phyloP scores from a whole-genome alignment of 2,329 filamentous ascomycete genomes.

The Diaporthe sp. region DNA sequence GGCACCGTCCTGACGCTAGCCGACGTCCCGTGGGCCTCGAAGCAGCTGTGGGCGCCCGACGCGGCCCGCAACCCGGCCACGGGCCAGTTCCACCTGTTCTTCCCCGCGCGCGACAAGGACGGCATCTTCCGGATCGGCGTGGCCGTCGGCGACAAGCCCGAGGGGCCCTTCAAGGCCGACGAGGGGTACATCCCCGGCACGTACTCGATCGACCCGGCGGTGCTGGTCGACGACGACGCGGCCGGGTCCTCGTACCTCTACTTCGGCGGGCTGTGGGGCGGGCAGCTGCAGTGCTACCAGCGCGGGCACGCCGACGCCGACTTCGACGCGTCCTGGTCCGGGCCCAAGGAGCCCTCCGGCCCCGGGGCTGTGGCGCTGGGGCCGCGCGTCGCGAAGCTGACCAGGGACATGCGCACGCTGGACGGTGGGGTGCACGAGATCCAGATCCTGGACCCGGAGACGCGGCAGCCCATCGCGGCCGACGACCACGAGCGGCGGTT shows the following conservation, averaged over 20 bases:
- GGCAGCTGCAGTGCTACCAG: slow-evolving; percentile 83
- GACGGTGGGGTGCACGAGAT: slow-evolving; percentile 69
- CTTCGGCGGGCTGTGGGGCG: slow-evolving; percentile 86
- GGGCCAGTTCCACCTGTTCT: slow-evolving; percentile 81
- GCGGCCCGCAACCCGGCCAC: slow-evolving; percentile 71
- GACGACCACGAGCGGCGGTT: slow-evolving; percentile 82
- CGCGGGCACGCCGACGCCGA: slow-evolving; percentile 57
- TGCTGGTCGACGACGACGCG: slow-evolving; percentile 78
- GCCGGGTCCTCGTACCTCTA: slow-evolving; percentile 72
- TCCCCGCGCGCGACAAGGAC: slow-evolving; percentile 79
- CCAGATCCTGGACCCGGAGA: slow-evolving; percentile 73
- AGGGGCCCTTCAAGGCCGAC: slow-evolving; percentile 79
- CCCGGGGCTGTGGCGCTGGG: slow-evolving; percentile 70
- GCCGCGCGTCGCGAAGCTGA: slow-evolving; percentile 76
- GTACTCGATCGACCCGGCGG: slow-evolving; percentile 83
- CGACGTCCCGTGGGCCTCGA: slow-evolving; percentile 82
- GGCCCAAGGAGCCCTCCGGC: slow-evolving; percentile 72
- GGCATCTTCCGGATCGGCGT: slow-evolving; percentile 83
- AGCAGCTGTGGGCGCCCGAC: slow-evolving; percentile 87
- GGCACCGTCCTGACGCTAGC: slow-evolving; percentile 75
- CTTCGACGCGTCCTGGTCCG: slow-evolving; percentile 69
- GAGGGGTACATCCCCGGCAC: slow-evolving; percentile 75
- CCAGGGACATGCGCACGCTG: slow-evolving; percentile 76
- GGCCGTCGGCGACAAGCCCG: slow-evolving; percentile 72
- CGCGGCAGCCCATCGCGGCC: slow-evolving; percentile 70